A percentile compares a stretch with the other conserved stretches of the same genome.
Conservation (phyloP, 2,329 filamentous ascomycete genomes). For the Cercospora sp. region DNA sequence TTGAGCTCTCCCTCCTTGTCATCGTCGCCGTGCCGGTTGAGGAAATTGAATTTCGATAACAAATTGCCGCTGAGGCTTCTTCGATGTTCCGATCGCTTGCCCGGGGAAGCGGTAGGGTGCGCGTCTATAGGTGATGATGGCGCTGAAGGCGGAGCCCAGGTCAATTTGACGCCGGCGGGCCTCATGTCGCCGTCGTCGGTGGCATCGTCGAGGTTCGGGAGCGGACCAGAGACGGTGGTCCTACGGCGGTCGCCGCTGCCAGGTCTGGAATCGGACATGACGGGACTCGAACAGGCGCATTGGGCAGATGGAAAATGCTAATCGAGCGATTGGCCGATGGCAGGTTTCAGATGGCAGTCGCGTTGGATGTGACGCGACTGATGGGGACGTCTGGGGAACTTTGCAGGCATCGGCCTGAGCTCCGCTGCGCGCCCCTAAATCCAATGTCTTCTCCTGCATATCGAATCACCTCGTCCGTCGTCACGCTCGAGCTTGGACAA, state of each 20-base stretch:
- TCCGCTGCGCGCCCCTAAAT: not conserved
- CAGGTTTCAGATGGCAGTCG: not conserved
- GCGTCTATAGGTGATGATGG: constrained; percentile 28
- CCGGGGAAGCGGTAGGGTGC: constrained; percentile 17
- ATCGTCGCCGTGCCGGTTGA: constrained; percentile 53
- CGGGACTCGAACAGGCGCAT: constrained; percentile 18
- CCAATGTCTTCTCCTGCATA: not conserved
- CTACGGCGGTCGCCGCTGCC: constrained; percentile 30
- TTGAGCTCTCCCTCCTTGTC: constrained; percentile 35
- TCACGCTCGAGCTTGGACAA: constrained; percentile 2
- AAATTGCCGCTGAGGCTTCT: constrained; percentile 64
- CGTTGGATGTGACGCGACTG: not conserved
- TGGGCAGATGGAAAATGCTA: constrained; percentile 14
- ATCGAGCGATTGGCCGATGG: constrained; percentile 6
- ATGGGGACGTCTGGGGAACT: not conserved
- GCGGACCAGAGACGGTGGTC: constrained; percentile 26
- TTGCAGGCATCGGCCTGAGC: not conserved
- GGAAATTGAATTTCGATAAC: constrained; percentile 68
- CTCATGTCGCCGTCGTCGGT: constrained; percentile 21
- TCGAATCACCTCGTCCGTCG: not conserved
- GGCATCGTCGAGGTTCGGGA: constrained; percentile 17
- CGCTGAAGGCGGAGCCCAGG: constrained; percentile 32
- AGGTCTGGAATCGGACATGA: constrained; percentile 13
- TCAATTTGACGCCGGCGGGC: constrained; percentile 30
- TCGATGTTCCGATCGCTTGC: constrained; percentile 43